Conservation (phyloP, 208 protist species). For the Leishmania turanica region DNA sequence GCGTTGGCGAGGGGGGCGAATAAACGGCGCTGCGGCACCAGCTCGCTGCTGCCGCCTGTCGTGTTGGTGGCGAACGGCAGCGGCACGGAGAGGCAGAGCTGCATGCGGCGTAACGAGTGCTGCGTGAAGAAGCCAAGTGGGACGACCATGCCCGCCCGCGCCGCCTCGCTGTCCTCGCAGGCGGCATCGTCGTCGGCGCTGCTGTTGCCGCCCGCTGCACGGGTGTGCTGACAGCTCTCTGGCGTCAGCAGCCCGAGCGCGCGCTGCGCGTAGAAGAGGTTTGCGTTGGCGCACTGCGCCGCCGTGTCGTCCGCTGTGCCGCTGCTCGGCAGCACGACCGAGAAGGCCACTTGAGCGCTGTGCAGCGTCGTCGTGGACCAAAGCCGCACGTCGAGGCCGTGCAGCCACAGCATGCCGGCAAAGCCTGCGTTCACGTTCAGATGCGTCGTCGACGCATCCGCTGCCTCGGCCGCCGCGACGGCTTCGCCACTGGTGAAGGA, state of each 20-base stretch:
- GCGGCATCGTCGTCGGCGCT: background rate
- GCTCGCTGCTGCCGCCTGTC: slow-evolving; percentile 2
- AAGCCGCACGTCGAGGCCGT: slow-evolving; percentile 54
- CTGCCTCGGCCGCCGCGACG: slow-evolving; percentile 17
- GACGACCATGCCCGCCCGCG: slow-evolving; percentile 36
- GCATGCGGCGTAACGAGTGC: slow-evolving; percentile 56
- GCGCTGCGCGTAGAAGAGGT: slow-evolving; percentile 60
- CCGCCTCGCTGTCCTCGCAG: slow-evolving; percentile 7
- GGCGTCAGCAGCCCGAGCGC: slow-evolving; percentile 34
- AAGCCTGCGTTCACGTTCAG: slow-evolving; percentile 72
- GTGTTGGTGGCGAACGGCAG: slow-evolving; percentile 38
- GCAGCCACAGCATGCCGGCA: slow-evolving; percentile 56
- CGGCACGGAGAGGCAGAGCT: slow-evolving; percentile 74
- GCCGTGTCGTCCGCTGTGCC: slow-evolving; percentile 35
- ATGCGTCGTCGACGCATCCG: slow-evolving; percentile 27
- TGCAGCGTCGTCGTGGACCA: slow-evolving; percentile 60
- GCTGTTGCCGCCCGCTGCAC: background rate
- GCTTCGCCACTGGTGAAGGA: slow-evolving; percentile 32
- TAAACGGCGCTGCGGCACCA: slow-evolving; percentile 26
- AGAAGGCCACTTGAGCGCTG: slow-evolving; percentile 52
- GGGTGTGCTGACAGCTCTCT: slow-evolving; percentile 13
- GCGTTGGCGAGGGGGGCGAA: slow-evolving; percentile 28
- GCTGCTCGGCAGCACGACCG: slow-evolving; percentile 36
- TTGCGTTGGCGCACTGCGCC: slow-evolving; percentile 55
- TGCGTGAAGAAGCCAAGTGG: slow-evolving; percentile 54